Percentiles rank a stretch among this genome's conserved stretches.
phyloP scores from a whole-genome alignment of 768 basidiomycete genomes.

The Phylloporus sp. region DNA sequence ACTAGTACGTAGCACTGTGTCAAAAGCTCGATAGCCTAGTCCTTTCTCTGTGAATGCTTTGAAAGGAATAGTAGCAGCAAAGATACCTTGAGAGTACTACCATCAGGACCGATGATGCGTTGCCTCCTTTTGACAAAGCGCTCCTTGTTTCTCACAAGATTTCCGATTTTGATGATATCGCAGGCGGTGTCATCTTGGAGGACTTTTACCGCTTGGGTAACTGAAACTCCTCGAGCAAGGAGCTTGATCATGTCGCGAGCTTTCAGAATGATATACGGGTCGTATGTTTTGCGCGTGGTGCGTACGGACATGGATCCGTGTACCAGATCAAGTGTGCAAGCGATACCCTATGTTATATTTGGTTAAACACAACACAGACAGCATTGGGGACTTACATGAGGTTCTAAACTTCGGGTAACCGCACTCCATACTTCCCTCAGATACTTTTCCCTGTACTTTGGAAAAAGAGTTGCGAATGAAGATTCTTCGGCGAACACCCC shows the following conservation, averaged over 20 bases:
- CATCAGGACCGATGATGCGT: slow-evolving; percentile 95
- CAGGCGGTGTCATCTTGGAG: slow-evolving; percentile 86
- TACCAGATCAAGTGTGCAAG: slow-evolving; percentile 89
- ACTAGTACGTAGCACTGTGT: slow-evolving; percentile 97
- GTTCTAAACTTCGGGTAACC: slow-evolving; percentile 78
- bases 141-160: slow-evolving; percentile 89
- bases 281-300: slow-evolving; percentile 95
- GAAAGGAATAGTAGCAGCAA: neutral
- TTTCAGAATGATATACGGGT: slow-evolving; percentile 95
- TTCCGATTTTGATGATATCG: slow-evolving; percentile 98
- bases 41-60: slow-evolving; percentile 3
- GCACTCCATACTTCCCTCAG: slow-evolving; percentile 92
- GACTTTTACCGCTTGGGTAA: slow-evolving; percentile 83
- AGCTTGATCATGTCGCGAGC: slow-evolving; percentile 95
- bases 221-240: slow-evolving; percentile 83
- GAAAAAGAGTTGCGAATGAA: slow-evolving; percentile 96
- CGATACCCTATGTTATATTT: slow-evolving; percentile 56
- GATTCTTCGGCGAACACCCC: slow-evolving; percentile 92
- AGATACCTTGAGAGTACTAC: slow-evolving; percentile 88
- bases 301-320: slow-evolving; percentile 97
- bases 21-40: slow-evolving; percentile 90
- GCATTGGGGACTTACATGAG: slow-evolving; percentile 50
- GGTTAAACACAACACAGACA: neutral
- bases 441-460: slow-evolving; percentile 97
- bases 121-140: slow-evolving; percentile 94